Evolutionary conservation across 108 stramenopile genomes (phyloP).

Genomic region (Cylindrotheca closterium): DNA sequence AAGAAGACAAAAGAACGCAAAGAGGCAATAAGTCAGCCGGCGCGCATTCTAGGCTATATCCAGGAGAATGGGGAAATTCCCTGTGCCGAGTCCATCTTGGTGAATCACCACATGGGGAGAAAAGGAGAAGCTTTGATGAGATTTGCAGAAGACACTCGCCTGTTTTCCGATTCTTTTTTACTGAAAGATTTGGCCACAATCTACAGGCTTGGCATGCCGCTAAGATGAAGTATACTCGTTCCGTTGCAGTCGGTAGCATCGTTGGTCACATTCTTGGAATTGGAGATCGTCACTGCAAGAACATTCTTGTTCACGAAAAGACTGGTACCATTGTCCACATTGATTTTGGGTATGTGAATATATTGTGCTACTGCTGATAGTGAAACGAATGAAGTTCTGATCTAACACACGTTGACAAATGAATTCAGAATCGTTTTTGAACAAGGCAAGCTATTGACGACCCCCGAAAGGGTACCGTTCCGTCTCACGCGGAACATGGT

Average conservation of each 20-base stretch:
- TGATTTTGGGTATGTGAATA: conserved; percentile 92
- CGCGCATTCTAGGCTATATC: conserved; percentile 64
- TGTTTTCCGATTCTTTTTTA: conserved; percentile 94
- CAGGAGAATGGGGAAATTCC: conserved; percentile 74
- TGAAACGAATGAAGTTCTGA: too few species aligned
- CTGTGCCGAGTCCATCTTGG: conserved; percentile 51
- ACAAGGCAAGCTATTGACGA: conserved; percentile 85
- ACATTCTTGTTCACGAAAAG: conserved; percentile 90
- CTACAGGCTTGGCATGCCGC: conserved; percentile 85
- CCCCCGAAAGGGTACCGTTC: conserved; percentile 97
- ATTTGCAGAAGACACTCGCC: conserved; percentile 86
- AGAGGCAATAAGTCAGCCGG: conserved; percentile 9
- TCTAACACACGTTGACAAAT: too few species aligned
- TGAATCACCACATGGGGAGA: conserved; percentile 36
- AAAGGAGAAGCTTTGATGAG: conserved; percentile 52
- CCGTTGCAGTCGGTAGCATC: conserved; percentile 92
- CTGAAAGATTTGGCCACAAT: conserved; percentile 87
- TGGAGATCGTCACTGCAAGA: conserved; percentile 96
- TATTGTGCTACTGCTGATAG: too few species aligned
- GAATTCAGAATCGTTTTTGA: conserved; percentile 91
- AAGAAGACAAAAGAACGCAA: conserved; percentile 9
- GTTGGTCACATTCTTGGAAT: conserved; percentile 98
- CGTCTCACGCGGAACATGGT: conserved; percentile 95
- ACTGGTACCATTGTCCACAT: conserved; percentile 97
- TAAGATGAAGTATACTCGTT: conserved; percentile 85